phyloP scores from a whole-genome alignment of 306 rosid species.

The Lablab purpureus region DNA sequence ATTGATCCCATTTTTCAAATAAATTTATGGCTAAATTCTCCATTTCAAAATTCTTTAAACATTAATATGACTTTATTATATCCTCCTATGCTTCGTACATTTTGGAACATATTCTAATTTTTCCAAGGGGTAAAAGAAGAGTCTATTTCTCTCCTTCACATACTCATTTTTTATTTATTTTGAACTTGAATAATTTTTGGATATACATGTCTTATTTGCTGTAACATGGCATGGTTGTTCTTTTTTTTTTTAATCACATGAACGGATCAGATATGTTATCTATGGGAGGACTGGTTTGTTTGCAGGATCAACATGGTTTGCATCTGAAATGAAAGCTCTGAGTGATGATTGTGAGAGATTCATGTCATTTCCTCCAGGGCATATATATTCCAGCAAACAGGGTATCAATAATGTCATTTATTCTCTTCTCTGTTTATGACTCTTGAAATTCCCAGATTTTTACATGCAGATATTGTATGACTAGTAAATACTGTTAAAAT shows the following conservation, averaged over 20 bases:
- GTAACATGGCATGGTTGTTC: constrained; percentile 30
- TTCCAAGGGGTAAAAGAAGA: constrained; percentile 32
- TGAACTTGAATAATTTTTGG: background rate
- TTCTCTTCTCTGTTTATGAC: constrained; percentile 33
- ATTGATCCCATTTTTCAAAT: constrained; percentile 2
- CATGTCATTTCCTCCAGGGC: constrained; percentile 91
- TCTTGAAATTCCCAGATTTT: constrained; percentile 6
- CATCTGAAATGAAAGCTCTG: constrained; percentile 98
- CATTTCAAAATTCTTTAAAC: background rate
- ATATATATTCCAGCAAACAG: constrained; percentile 91
- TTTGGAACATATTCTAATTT: constrained; percentile 35
- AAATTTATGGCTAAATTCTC: constrained; percentile 21
- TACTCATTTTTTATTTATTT: background rate
- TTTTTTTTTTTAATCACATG: constrained; percentile 27
- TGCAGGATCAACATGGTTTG: constrained; percentile 96
- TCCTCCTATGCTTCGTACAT: constrained; percentile 3
- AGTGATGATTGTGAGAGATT: constrained; percentile 98
- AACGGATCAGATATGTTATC: constrained; percentile 5
- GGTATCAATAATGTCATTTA: constrained; percentile 56
- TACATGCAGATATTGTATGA: background rate
- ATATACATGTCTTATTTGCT: background rate
- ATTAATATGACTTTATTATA: constrained; percentile 8
- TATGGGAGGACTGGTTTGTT: constrained; percentile 40
- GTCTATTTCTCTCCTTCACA: constrained; percentile 3
- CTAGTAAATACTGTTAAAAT: constrained; percentile 28